Evolutionary conservation across 768 basidiomycete genomes (phyloP).

Genomic region (Pleurotus salmoneostramineus): DNA sequence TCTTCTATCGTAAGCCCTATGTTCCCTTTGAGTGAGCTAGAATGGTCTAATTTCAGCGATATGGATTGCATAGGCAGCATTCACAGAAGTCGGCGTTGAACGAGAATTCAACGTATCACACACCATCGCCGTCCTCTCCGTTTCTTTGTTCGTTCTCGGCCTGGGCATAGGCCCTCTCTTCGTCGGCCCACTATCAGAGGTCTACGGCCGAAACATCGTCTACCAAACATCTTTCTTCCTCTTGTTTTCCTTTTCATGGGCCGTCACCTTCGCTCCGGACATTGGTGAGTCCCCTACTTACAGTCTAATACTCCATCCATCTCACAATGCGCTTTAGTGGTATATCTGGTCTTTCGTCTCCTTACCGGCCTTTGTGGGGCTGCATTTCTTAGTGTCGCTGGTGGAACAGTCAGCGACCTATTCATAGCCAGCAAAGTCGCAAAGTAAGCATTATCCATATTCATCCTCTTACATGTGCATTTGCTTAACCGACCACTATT

Average conservation of each 20-base stretch:
- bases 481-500: neutral
- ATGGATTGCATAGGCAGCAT: neutral
- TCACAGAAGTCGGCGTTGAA: neutral
- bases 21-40: too few species aligned
- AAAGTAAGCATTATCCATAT: conserved; percentile 35
- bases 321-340: conserved; percentile 27
- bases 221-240: conserved; percentile 57
- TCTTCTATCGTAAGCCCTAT: conserved; percentile 4
- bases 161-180: conserved; percentile 54
- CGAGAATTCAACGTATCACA: conserved; percentile 2
- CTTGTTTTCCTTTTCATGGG: conserved; percentile 64
- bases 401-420: conserved; percentile 53
- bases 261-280: conserved; percentile 70
- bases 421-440: conserved; percentile 55
- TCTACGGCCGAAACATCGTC: conserved; percentile 62
- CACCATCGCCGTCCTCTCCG: conserved; percentile 21
- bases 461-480: neutral
- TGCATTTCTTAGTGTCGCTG: conserved; percentile 53
- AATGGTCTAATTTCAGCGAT: neutral
- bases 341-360: conserved; percentile 57
- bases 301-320: neutral
- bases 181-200: conserved; percentile 48
- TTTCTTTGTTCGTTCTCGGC: conserved; percentile 56
- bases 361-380: conserved; percentile 54
- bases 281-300: conserved; percentile 35